Base-by-base conservation (phyloP, 306 rosid genomes). In the Cicer bijugum region DNA sequence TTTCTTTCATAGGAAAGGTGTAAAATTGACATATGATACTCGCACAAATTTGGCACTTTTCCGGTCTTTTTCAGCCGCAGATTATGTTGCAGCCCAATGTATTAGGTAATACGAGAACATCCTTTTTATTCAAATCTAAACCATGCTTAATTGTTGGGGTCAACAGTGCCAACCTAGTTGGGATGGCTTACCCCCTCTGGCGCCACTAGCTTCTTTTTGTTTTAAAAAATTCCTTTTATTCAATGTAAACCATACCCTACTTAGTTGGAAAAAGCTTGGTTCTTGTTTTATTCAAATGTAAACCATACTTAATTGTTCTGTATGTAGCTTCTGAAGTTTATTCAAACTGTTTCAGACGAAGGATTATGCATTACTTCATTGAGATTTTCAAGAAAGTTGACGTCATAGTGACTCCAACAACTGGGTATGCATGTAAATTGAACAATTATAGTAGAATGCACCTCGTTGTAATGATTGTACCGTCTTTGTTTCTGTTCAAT, bases 371-470 rank as follows among this genome's bases (percentile, higher is more conserved):
- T 86, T 77, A 91, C 80, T 91, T 85, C 86, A 83, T 93, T 94
- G 94, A 89, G 75, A 91, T 93, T 69, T 91, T 93, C 87, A 93
- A 88, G 87, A 86, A 86, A 75, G 96, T 89, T 57, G 98, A 93
- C 80, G 81, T 93, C 81, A 89, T 93, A 57, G 96, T 91, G 83
- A 91, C 98, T 74, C 98, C 98, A 38, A 93, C 97, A 58, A 93
- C 98, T n/a, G 98, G 97, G 97, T 93, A 87, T 76, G 93, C 79
- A 77, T 39, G 33, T 6, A 17, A 71, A 67, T 40, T 46, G 75
- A 39, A 15, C 61, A 4, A 45, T 17, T 33, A 33, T 53, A 73
- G 44, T 77, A 75, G 28, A 57, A 61, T 70, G 35, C 75, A 58
- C 69, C 55, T 73, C 28, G 16, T 12, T 33, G 72, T 55, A 72